A percentile compares a stretch with the other conserved stretches of the same genome.
Conservation (phyloP, 2,329 filamentous ascomycete species). For the Trichophyton rubrum region DNA sequence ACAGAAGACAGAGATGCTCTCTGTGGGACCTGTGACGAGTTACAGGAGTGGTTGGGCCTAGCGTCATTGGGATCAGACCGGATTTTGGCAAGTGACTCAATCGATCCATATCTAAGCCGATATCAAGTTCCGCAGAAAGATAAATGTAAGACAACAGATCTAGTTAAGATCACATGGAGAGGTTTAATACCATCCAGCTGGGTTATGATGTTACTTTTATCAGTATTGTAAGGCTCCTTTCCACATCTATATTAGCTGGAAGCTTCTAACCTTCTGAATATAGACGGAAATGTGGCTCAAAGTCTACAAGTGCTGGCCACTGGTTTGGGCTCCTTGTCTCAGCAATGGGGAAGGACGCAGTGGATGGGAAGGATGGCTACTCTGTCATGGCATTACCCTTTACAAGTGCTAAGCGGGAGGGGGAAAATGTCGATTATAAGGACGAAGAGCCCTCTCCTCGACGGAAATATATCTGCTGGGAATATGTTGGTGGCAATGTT, state of each 20-base stretch:
- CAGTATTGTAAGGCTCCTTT: constrained; percentile 24
- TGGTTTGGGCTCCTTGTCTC: constrained; percentile 28
- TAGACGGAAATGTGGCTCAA: constrained; percentile 7
- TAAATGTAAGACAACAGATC: constrained; percentile 14
- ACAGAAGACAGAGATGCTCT: constrained; percentile 28
- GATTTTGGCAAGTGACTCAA: constrained; percentile 24
- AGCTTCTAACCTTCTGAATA: neutral
- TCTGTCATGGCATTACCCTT: constrained; percentile 19
- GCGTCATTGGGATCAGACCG: constrained; percentile 36
- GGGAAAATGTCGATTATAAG: neutral
- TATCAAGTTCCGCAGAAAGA: constrained; percentile 28
- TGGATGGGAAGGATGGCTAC: constrained; percentile 31
- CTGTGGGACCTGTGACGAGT: constrained; percentile 47
- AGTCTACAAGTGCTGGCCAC: constrained; percentile 5
- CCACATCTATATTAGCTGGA: neutral
- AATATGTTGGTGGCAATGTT: constrained; percentile 24
- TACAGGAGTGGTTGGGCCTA: constrained; percentile 52
- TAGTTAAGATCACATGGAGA: constrained; percentile 32
- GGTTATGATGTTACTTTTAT: constrained; percentile 27
- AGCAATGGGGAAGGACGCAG: constrained; percentile 24
- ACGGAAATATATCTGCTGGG: constrained; percentile 26
- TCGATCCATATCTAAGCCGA: constrained; percentile 35
- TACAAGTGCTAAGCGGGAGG: neutral
- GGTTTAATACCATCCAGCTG: constrained; percentile 31
- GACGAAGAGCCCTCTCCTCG: neutral